These are phyloP conservation scores for Cryptococcus sp. DNA, from an alignment of 1,284 basidiomycete species.

Conservation along the genomic window DNA sequence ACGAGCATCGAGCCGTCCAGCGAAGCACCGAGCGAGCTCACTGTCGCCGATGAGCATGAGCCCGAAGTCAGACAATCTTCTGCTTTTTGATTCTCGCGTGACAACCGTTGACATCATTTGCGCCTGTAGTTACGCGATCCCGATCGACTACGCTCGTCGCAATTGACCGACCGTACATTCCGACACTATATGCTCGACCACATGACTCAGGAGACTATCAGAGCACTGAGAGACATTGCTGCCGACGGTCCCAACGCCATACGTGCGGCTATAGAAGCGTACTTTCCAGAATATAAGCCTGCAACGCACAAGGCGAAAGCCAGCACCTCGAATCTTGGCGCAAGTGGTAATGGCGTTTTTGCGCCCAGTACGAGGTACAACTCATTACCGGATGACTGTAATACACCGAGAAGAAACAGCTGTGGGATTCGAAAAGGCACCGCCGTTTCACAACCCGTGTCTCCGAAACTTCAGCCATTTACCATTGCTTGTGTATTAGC, in stretches of 20 bases:
- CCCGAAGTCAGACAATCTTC: slow-evolving; percentile 13
- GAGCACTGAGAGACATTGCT: slow-evolving; percentile 2
- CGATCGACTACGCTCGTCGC: slow-evolving; percentile 30
- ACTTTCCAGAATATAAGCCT: slow-evolving; percentile 24
- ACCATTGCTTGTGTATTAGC: slow-evolving; percentile 25
- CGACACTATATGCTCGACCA: slow-evolving; percentile 45
- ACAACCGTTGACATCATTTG: neutral
- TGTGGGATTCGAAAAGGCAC: neutral
- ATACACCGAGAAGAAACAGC: slow-evolving; percentile 4
- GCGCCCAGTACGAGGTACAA: slow-evolving; percentile 8
- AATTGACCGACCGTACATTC: slow-evolving; percentile 42
- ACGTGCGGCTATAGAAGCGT: slow-evolving; percentile 1
- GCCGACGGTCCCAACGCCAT: neutral
- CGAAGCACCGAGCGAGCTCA: slow-evolving; percentile 22
- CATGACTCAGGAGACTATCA: slow-evolving; percentile 32
- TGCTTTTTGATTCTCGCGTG: neutral
- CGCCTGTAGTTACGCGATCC: slow-evolving; percentile 36
- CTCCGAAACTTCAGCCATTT: slow-evolving; percentile 13
- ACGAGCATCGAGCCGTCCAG: slow-evolving; percentile 15
- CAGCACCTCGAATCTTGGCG: neutral
- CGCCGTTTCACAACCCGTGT: neutral
- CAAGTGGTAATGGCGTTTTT: slow-evolving; percentile 8
- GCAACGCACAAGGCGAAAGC: neutral
- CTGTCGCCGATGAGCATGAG: slow-evolving; percentile 14
- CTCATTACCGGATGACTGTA: neutral